Base-by-base conservation (phyloP, 768 basidiomycete species). In the Tylopilus vinaceipallidus region DNA sequence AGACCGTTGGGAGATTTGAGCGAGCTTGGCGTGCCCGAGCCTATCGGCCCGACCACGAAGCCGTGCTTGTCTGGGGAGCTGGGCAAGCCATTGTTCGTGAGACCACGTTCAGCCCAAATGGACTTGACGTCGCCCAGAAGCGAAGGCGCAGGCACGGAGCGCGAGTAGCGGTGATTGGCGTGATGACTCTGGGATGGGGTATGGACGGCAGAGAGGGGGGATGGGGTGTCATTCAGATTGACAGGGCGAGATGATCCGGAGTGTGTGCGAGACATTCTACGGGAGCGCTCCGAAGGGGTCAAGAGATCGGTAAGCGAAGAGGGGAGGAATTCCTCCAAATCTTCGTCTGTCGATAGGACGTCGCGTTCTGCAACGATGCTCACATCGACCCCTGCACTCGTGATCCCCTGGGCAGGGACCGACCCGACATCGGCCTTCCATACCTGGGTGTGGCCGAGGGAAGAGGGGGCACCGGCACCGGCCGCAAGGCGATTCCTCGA, bases 321-420 rank as follows among this genome's bases (percentile, higher is more conserved):
- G 0, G 95, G 95, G 26, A 98, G 66, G 65, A 98, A 89, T 49
- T 93, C 94, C 61, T 93, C 91, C 41, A 91, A 63, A 56, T 94
- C 90, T 38, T 84, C 91, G 42, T 87, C 88, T 23, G 42, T 35
- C 5, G 43, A 34, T 12, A 57, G 33, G 7, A 42, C 20, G 17
- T 84, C 83, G 7, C 76, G 78, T 0, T 79, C 78, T 37, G 39
- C 55, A 71, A 78, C 52, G 19, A 65, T 11, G 38, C 47, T 58
- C 22, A 60, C 39, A 26, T 55, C 58, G 39, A 60, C 53, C 4
- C 38, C 54, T 0, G 61, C 54, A 8, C 37, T 51, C 34, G 27
- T 11, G 27, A 29, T 22, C 1, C 47, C 41, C n/a, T 53, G 61
- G 11, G 62, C 23, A 11, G 68, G 57, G 2, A 62, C 49, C 2